Conservation (phyloP, 2,329 filamentous ascomycete genomes). For the Venturia nashicola region DNA sequence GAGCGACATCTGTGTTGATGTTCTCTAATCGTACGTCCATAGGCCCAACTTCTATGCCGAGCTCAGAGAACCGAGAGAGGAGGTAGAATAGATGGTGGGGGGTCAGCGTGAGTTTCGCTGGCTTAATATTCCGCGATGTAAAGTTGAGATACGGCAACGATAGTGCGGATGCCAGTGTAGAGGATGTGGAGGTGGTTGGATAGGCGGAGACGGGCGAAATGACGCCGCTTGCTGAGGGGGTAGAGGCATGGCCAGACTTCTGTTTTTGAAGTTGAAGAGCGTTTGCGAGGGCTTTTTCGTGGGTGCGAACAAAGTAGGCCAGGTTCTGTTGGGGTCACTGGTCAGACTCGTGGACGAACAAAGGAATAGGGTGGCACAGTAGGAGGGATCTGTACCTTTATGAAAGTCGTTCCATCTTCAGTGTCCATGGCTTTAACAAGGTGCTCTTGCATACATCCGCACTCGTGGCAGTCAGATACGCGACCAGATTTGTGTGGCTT, state of each 20-base stretch:
- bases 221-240: constrained; percentile 26
- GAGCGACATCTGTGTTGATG: constrained; percentile 74
- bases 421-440: constrained; percentile 50
- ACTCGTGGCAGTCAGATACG: constrained; percentile 4
- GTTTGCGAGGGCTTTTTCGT: constrained; percentile 95
- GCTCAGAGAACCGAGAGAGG: constrained; percentile 85
- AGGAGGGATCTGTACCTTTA: constrained; percentile 46
- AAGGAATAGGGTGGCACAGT: background rate
- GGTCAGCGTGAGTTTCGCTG: constrained; percentile 82
- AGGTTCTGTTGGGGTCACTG: constrained; percentile 53
- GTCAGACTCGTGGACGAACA: constrained; percentile 6
- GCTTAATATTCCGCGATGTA: constrained; percentile 73
- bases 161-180: constrained; percentile 66
- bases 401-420: constrained; percentile 80
- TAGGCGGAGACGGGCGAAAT: constrained; percentile 42
- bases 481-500: constrained; percentile 1
- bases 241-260: constrained; percentile 52
- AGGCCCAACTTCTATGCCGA: constrained; percentile 79
- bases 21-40: constrained; percentile 96
- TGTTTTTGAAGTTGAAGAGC: constrained; percentile 65
- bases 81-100: constrained; percentile 96
- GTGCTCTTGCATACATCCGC: constrained; percentile 2
- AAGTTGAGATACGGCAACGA: constrained; percentile 79
- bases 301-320: constrained; percentile 87
- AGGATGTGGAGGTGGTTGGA: constrained; percentile 52